phyloP scores from a whole-genome alignment of 352 stramenopile genomes.

The Elongisporangium anandrum region DNA sequence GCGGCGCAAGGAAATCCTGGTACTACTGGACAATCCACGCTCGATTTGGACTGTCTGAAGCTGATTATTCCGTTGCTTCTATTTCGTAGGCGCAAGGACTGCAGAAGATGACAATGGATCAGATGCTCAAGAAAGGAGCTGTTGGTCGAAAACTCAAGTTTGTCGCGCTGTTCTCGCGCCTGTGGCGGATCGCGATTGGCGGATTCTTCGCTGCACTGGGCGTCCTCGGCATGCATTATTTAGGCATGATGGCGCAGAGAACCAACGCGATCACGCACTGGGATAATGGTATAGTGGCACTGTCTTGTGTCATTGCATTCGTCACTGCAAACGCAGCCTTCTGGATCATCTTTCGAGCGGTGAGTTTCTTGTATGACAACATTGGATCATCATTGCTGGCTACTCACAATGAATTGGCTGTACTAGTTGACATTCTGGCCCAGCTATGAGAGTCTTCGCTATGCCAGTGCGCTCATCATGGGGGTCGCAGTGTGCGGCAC shows the following conservation, averaged over 20 bases:
- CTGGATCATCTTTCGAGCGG: slow-evolving; percentile 43
- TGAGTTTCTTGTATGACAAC: slow-evolving; percentile 5
- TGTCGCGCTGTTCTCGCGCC: slow-evolving; percentile 35
- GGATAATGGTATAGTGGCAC: slow-evolving; percentile 15
- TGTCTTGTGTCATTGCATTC: slow-evolving; percentile 36
- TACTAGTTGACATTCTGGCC: slow-evolving; percentile 38
- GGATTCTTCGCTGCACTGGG: slow-evolving; percentile 29
- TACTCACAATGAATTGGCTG: neutral
- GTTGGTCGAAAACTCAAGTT: slow-evolving; percentile 40
- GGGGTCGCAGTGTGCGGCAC: slow-evolving; percentile 36
- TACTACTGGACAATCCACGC: neutral
- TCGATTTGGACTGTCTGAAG: slow-evolving; percentile 12
- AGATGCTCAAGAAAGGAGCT: slow-evolving; percentile 42
- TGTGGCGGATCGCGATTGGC: slow-evolving; percentile 28
- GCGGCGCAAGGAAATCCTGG: slow-evolving; percentile 17
- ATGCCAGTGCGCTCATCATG: slow-evolving; percentile 41
- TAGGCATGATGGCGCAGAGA: slow-evolving; percentile 42
- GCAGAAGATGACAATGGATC: slow-evolving; percentile 33
- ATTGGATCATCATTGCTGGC: neutral
- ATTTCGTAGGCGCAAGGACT: slow-evolving; percentile 27
- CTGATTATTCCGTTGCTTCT: slow-evolving; percentile 10
- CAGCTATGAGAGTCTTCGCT: slow-evolving; percentile 19
- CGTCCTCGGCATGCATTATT: slow-evolving; percentile 47
- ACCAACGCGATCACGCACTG: slow-evolving; percentile 20
- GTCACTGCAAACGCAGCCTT: slow-evolving; percentile 31